phyloP scores from a whole-genome alignment of 2,329 filamentous ascomycete species.

The Pezicula carpinea region DNA sequence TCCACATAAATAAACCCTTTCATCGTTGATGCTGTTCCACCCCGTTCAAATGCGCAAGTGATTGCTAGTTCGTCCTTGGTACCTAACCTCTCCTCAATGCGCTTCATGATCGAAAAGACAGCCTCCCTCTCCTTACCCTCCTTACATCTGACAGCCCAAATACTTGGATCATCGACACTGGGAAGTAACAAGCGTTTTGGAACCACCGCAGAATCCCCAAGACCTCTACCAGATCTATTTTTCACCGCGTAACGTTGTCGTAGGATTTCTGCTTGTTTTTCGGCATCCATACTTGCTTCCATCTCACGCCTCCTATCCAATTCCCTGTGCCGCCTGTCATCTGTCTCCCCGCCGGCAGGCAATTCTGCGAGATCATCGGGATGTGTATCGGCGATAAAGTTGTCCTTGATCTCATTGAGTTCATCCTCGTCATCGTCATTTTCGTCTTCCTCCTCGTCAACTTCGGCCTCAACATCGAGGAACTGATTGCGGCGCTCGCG shows the following conservation, averaged over 20 bases:
- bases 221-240: slow-evolving; percentile 61
- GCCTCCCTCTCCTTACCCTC: slow-evolving; percentile 94
- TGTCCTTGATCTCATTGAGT: slow-evolving; percentile 69
- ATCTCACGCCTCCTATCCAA: slow-evolving; percentile 88
- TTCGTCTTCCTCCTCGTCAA: slow-evolving; percentile 88
- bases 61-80: slow-evolving; percentile 80
- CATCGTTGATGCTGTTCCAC: slow-evolving; percentile 72
- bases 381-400: slow-evolving; percentile 84
- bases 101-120: slow-evolving; percentile 81
- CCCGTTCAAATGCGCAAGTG: slow-evolving; percentile 87
- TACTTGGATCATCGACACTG: slow-evolving; percentile 90
- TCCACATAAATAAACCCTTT: slow-evolving; percentile 95
- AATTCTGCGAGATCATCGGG: slow-evolving; percentile 81
- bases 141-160: slow-evolving; percentile 91
- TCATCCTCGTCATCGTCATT: slow-evolving; percentile 87
- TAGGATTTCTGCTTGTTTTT: slow-evolving; percentile 84
- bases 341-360: slow-evolving; percentile 69
- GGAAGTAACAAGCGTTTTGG: slow-evolving; percentile 84
- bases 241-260: slow-evolving; percentile 85
- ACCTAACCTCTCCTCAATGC: slow-evolving; percentile 72
- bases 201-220: slow-evolving; percentile 69
- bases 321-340: slow-evolving; percentile 89
- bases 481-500: slow-evolving; percentile 76
- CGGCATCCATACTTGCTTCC: slow-evolving; percentile 83
- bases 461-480: slow-evolving; percentile 97